Percentiles rank a stretch among this genome's conserved stretches.
These are phyloP conservation scores for Cinnamomum chago DNA, from an alignment of 164 flowering plant genomes.

Conservation along the genomic window DNA sequence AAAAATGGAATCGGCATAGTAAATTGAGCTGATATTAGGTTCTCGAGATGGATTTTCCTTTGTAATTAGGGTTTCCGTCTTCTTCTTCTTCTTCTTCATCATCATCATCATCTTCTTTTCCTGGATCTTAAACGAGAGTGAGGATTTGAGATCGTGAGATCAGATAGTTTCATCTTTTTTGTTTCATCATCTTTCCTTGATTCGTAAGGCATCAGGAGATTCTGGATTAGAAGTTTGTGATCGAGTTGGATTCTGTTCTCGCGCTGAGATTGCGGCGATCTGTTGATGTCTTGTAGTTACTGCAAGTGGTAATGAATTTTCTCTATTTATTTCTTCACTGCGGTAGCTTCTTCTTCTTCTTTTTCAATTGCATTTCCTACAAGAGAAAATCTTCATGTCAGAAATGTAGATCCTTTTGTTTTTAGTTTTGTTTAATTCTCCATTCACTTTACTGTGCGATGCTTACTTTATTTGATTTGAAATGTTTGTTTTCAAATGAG, in stretches of 20 bases:
- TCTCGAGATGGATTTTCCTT: constrained; percentile 1
- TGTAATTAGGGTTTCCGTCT: constrained; percentile 8
- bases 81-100: background rate
- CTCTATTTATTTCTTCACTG: background rate
- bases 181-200: background rate
- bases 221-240: background rate
- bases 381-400: background rate
- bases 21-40: constrained; percentile 66
- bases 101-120: background rate
- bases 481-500: background rate
- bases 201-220: background rate
- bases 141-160: constrained; percentile 2
- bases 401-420: background rate
- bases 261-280: background rate
- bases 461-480: background rate
- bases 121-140: constrained; percentile 3
- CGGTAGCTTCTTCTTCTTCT: background rate
- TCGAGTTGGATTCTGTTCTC: background rate
- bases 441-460: background rate
- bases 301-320: background rate
- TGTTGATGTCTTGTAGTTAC: background rate
- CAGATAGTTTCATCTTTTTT: background rate
- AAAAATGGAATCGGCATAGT: constrained; percentile 86
- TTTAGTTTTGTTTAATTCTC: no score
- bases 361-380: background rate